phyloP scores from a whole-genome alignment of 148 eudicot genomes.

The Cornus florida region DNA sequence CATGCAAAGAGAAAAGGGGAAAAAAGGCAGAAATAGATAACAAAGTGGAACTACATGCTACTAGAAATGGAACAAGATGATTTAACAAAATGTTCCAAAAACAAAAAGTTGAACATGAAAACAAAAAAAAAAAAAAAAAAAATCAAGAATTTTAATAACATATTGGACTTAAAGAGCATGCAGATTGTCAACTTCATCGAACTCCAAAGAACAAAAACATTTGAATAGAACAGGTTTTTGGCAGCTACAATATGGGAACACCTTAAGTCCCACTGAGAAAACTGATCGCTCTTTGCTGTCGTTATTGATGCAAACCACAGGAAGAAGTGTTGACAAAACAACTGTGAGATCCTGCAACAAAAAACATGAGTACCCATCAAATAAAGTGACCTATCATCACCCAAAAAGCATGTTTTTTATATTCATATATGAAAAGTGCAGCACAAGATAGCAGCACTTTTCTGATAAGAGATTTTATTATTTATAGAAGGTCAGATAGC shows the following conservation, averaged over 20 bases:
- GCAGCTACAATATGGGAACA: slow-evolving; percentile 9
- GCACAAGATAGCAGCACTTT: neutral
- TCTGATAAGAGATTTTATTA: neutral
- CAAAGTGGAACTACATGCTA: neutral
- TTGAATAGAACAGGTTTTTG: neutral
- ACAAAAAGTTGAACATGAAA: neutral
- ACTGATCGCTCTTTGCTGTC: slow-evolving; percentile 65
- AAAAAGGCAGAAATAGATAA: neutral
- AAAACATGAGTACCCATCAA: slow-evolving; percentile 15
- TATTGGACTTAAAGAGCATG: neutral
- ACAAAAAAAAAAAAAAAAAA: too few species aligned
- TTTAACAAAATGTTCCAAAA: neutral
- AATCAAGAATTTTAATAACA: neutral
- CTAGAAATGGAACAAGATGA: slow-evolving; percentile 5
- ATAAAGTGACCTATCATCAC: slow-evolving; percentile 3
- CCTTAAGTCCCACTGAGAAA: slow-evolving; percentile 86
- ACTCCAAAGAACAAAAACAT: slow-evolving; percentile 4
- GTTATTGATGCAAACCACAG: slow-evolving; percentile 67
- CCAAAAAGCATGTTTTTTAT: neutral
- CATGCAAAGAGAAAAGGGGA: neutral
- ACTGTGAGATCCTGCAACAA: slow-evolving; percentile 83
- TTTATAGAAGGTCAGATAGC: neutral
- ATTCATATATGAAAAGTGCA: neutral
- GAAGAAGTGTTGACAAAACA: slow-evolving; percentile 83
- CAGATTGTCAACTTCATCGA: neutral